Base-by-base conservation (phyloP, 306 rosid species). In the Luffa acutangula region DNA sequence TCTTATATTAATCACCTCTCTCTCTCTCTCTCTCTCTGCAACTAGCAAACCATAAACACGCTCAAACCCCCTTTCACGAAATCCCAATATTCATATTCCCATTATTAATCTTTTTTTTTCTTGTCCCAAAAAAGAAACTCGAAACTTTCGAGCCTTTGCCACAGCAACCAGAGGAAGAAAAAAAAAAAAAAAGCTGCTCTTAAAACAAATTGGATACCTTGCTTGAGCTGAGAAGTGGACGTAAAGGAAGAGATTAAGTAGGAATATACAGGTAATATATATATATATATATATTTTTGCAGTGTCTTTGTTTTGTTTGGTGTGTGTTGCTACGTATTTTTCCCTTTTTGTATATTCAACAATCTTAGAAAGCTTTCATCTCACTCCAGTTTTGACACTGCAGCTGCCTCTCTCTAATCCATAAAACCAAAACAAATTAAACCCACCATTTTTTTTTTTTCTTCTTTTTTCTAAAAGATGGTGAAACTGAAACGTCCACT, bases 191-290 rank as follows among this genome's bases (percentile, higher is more conserved):
- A 62, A 5, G 9, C n/a, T 59, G 66, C 37, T 59, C 15, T 25
- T 3, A 59, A 25, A 21, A 59, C 36, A 59, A 31, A 59, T 25
- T 46, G 70, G 76, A 77, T 56, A 58, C 80, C 70, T 77, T 77
- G 56, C 80, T 77, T 77, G 15, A n/a, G 51, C 4, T 57, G 80
- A 76, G 80, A 76, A 76, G 69, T 76, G 53, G 80, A 39, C 69
- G 80, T 76, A 76, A 76, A 76, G 80, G 69, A 76, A 76, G 52
- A 14, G 80, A 76, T 76, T 54, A 76, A 58, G 67, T 41, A 33
- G 13, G 39, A 56, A 42, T 77, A 77, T 77, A 39, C 56, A 42
- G 52, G 36, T 69, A 8, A 7, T 17, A 7, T 5, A 56, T 56
- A 12, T 56, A 1, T 4, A 18, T 56, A 6, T 56, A 18, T 56